Base-by-base conservation (phyloP, 495 filamentous ascomycete genomes). In the Xylona heveae region DNA sequence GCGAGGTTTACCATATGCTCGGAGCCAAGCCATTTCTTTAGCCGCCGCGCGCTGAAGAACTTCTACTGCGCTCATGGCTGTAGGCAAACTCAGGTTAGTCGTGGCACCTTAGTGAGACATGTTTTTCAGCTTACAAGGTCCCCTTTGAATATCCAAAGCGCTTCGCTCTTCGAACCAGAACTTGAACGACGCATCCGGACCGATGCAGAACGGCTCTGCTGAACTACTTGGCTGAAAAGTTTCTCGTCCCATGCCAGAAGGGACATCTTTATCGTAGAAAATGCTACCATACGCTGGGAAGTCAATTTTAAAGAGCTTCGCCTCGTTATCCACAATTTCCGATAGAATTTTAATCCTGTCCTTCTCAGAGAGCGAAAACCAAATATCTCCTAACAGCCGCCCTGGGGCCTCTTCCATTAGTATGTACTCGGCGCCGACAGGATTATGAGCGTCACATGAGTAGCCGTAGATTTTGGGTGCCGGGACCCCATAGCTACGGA, bases 261-360 rank as follows among this genome's bases (percentile, higher is more conserved):
- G 27, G 24, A 49, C 33, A 28, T 43, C 50, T 25, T 46, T 41
- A 14, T 40, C 43, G 39, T 53, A 41, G 44, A 56, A 61, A 33
- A 59, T 35, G 31, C 49, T 53, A 24, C 56, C 51, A 39, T 50
- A 46, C 2, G 43, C 48, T 25, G 51, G 47, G 34, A 61, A 46
- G 25, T 28, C 27, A 32, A 52, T 43, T 10, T 24, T 30, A 39
- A 57, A 52, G 32, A 55, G 42, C 36, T 42, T 51, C 40, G 36
- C 38, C 34, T 58, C 55, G 0, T 56, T 44, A 26, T 53, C 30
- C 34, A 52, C 50, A 5, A 58, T 46, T 37, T 58, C 39, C 21
- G 28, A 46, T 42, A 58, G 50, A 30, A 62, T 39, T 28, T 47
- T 40, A 33, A 48, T 49, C 25, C 46, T 39, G 38, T 53, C 53